Conservation (phyloP, 1,284 basidiomycete species). For the Cutaneotrichosporon dermatis region DNA sequence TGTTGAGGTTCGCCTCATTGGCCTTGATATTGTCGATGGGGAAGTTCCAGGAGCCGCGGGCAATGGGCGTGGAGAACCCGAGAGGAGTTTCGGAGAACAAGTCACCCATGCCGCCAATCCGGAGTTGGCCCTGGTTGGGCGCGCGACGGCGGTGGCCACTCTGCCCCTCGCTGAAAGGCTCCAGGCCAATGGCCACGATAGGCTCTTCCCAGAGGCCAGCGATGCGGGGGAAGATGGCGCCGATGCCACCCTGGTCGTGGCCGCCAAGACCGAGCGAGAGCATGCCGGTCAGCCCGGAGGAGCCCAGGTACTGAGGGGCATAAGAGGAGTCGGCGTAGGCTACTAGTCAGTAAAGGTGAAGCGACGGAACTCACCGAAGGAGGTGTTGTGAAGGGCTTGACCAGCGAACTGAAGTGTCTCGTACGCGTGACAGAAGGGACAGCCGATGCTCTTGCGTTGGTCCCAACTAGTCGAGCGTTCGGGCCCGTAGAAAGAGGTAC, state of each 20-base stretch:
- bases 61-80: too few species aligned
- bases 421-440: neutral
- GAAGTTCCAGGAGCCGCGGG: too few species aligned
- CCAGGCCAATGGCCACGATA: neutral
- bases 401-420: neutral
- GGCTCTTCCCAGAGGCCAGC: neutral
- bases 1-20: too few species aligned
- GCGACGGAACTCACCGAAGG: neutral
- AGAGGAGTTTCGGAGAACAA: too few species aligned
- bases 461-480: neutral
- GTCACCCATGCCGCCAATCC: neutral
- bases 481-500: neutral
- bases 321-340: neutral
- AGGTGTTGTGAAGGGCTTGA: neutral
- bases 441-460: neutral
- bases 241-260: neutral
- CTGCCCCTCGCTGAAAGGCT: too few species aligned
- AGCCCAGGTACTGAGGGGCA: neutral
- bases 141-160: neutral
- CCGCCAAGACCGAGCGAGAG: neutral
- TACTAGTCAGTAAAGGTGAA: neutral
- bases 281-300: neutral
- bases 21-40: too few species aligned
- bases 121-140: neutral
- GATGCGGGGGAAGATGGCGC: neutral